phyloP scores from a whole-genome alignment of 129 eudicot species.

The Cynara cardunculus region DNA sequence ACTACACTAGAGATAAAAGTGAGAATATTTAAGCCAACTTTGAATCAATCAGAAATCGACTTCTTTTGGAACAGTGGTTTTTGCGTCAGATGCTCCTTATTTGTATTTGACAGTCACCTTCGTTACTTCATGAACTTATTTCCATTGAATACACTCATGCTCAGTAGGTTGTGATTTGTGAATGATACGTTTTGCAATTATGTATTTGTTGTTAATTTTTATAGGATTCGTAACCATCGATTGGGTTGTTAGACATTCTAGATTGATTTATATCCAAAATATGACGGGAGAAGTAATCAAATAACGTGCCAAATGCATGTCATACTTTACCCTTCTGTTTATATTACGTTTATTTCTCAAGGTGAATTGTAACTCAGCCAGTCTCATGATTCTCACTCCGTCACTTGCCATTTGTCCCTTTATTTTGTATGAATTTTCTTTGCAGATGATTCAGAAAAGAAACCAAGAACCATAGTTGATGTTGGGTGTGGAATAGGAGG shows the following conservation, averaged over 20 bases:
- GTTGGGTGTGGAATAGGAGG: constrained; percentile 98
- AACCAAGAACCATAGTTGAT: constrained; percentile 68
- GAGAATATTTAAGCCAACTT: neutral
- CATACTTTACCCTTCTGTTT: neutral
- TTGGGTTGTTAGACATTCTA: neutral
- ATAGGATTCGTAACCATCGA: neutral
- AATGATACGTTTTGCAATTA: neutral
- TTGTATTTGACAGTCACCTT: neutral
- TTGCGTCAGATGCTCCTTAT: neutral
- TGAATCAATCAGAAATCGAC: neutral
- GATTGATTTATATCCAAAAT: neutral
- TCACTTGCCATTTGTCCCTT: neutral
- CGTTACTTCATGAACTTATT: neutral
- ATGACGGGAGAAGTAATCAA: neutral
- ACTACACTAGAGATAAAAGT: neutral
- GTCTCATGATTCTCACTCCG: neutral
- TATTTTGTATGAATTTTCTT: neutral
- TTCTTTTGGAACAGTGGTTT: neutral
- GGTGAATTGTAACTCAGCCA: neutral
- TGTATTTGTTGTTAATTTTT: neutral
- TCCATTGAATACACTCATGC: neutral
- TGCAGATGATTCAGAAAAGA: constrained; percentile 51
- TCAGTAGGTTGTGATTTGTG: neutral
- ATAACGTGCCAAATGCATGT: neutral
- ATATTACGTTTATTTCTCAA: neutral